Percentiles rank a stretch among this genome's conserved stretches.
Evolutionary conservation across 2,329 filamentous ascomycete species (phyloP).

Genomic region (Emergomyces orientalis): DNA sequence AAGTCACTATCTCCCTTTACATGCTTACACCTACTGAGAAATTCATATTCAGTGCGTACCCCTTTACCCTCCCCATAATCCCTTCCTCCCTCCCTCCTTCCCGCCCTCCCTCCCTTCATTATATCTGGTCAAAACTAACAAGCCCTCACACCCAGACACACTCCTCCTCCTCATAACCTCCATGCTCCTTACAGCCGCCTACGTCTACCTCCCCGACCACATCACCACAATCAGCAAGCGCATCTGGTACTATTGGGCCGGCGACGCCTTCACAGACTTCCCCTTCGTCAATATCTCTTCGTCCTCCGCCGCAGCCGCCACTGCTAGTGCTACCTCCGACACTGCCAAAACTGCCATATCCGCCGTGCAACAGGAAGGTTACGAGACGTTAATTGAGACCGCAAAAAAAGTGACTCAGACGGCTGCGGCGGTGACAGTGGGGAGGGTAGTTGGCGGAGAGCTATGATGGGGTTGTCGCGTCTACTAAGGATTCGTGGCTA

Average conservation of each 20-base stretch:
- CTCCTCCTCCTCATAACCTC: conserved; percentile 82
- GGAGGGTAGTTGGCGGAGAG: conserved; percentile 19
- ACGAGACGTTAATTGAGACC: conserved; percentile 42
- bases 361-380: conserved; percentile 26
- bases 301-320: conserved; percentile 17
- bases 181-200: conserved; percentile 75
- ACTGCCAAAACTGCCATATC: conserved; percentile 17
- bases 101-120: neutral
- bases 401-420: conserved; percentile 38
- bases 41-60: conserved; percentile 79
- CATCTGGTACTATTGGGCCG: conserved; percentile 90
- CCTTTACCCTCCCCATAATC: no score
- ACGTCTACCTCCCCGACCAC: conserved; percentile 90
- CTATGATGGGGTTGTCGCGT: conserved; percentile 19
- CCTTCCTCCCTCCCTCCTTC: conserved; percentile 8
- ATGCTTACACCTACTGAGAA: conserved; percentile 96
- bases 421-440: conserved; percentile 18
- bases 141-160: conserved; percentile 52
- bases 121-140: neutral
- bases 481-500: neutral
- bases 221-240: conserved; percentile 71
- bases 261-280: conserved; percentile 46
- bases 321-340: conserved; percentile 4
- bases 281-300: conserved; percentile 5
- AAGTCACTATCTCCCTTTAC: conserved; percentile 93